Conservation (phyloP, 2,329 filamentous ascomycete species). For the Venturiaceae sp. region DNA sequence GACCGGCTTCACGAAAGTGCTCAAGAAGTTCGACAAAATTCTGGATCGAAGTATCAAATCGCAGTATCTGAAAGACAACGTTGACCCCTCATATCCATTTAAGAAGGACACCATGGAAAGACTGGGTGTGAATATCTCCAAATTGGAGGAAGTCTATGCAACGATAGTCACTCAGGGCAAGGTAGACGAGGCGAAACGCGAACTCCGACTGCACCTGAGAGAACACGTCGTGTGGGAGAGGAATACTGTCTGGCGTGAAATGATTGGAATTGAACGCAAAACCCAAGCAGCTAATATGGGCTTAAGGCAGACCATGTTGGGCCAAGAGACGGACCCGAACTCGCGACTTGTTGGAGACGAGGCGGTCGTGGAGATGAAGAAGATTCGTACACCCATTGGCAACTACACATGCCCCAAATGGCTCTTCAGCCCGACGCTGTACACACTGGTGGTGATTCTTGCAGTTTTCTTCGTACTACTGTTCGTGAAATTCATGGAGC, state of each 20-base stretch:
- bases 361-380: conserved; percentile 53
- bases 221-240: conserved; percentile 99
- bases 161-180: conserved; percentile 77
- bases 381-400: conserved; percentile 71
- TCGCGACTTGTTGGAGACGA: conserved; percentile 80
- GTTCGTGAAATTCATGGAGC: conserved; percentile 70
- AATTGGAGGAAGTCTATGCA: conserved; percentile 73
- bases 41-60: conserved; percentile 71
- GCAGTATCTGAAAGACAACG: conserved; percentile 62
- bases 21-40: conserved; percentile 99
- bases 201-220: conserved; percentile 79
- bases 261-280: conserved; percentile 95
- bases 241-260: conserved; percentile 97
- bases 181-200: conserved; percentile 63
- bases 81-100: conserved; percentile 77
- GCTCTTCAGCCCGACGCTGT: conserved; percentile 75
- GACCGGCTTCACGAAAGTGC: conserved; percentile 89
- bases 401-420: conserved; percentile 67
- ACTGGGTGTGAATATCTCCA: conserved; percentile 61
- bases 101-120: conserved; percentile 58
- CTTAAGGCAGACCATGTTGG: conserved; percentile 65
- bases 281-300: conserved; percentile 91
- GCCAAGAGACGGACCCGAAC: conserved; percentile 59
- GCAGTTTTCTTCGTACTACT: conserved; percentile 66
- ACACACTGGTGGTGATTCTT: conserved; percentile 62